A percentile compares a stretch with the other conserved stretches of the same genome.
Evolutionary conservation across 2,329 filamentous ascomycete species (phyloP).

Genomic region (Davidsoniella virescens): DNA sequence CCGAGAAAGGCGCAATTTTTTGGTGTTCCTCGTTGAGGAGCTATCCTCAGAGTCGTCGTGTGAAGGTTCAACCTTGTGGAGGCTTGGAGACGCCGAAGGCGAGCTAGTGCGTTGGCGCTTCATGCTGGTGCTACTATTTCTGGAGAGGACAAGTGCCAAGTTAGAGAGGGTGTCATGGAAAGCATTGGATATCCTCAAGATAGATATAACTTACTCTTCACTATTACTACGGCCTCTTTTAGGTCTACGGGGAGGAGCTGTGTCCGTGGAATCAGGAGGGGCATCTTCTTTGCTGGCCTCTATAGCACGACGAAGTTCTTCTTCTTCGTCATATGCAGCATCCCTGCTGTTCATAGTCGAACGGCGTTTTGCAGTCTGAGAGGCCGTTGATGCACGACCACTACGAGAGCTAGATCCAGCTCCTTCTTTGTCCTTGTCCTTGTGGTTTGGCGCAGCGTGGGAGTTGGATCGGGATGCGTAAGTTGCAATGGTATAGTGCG

Average conservation of each 20-base stretch:
- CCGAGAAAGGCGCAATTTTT: constrained; percentile 45
- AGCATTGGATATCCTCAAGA: not conserved
- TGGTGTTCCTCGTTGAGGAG: constrained; percentile 31
- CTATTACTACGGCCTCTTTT: constrained; percentile 84
- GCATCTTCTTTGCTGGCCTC: constrained; percentile 86
- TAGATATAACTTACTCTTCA: constrained; percentile 60
- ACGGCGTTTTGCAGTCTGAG: constrained; percentile 58
- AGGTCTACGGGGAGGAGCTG: constrained; percentile 37
- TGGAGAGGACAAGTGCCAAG: constrained; percentile 22
- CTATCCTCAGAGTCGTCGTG: constrained; percentile 62
- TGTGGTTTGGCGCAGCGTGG: constrained; percentile 44
- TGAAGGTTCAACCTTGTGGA: constrained; percentile 30
- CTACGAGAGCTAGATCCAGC: constrained; percentile 40
- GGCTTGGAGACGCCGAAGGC: constrained; percentile 43
- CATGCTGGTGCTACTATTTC: constrained; percentile 44
- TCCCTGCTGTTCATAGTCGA: constrained; percentile 96
- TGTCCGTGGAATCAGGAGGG: constrained; percentile 34
- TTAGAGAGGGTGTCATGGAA: not conserved
- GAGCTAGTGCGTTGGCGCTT: constrained; percentile 80
- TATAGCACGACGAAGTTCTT: constrained; percentile 72
- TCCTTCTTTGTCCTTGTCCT: constrained; percentile 33
- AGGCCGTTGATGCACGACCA: constrained; percentile 33
- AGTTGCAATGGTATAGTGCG: constrained; percentile 46
- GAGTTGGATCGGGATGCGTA: constrained; percentile 39
- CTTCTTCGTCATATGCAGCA: constrained; percentile 90